phyloP scores from a whole-genome alignment of 2,329 filamentous ascomycete species.

The Ceratocystis alfenasii region DNA sequence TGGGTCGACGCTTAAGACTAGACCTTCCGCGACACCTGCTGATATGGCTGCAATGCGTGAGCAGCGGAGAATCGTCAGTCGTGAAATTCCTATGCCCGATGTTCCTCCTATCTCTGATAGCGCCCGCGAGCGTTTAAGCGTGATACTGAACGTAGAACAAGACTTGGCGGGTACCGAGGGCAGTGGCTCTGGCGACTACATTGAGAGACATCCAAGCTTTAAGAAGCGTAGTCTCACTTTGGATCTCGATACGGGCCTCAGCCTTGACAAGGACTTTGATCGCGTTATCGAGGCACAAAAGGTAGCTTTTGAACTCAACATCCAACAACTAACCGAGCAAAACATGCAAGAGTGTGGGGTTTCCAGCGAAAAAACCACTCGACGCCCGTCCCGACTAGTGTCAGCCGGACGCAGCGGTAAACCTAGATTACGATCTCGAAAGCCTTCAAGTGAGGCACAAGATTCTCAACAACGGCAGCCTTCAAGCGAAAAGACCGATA shows the following conservation, averaged over 20 bases:
- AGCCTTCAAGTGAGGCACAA: constrained; percentile 11
- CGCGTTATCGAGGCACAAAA: constrained; percentile 93
- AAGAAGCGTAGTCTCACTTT: constrained; percentile 74
- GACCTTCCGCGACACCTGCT: constrained; percentile 74
- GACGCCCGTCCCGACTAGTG: constrained; percentile 11
- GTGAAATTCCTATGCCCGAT: constrained; percentile 52
- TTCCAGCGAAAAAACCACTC: constrained; percentile 11
- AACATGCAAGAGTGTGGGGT: background rate
- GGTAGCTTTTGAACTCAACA: constrained; percentile 49
- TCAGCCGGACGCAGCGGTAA: constrained; percentile 5
- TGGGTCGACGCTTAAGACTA: constrained; percentile 76
- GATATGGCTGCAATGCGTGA: constrained; percentile 79
- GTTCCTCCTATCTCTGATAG: constrained; percentile 35
- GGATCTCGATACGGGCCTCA: constrained; percentile 70
- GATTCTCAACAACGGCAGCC: constrained; percentile 5
- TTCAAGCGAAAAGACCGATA: constrained; percentile 13
- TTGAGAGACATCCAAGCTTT: constrained; percentile 58
- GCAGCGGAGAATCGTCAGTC: constrained; percentile 71
- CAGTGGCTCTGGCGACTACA: constrained; percentile 30
- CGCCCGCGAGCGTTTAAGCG: constrained; percentile 45
- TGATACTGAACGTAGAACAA: constrained; percentile 38
- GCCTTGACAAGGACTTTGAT: constrained; percentile 85
- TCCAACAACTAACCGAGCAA: background rate
- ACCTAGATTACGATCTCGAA: background rate
- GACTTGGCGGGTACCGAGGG: constrained; percentile 31